These are phyloP conservation scores for Stylonectria norvegica DNA, from an alignment of 2,329 filamentous ascomycete genomes.

Conservation along the genomic window DNA sequence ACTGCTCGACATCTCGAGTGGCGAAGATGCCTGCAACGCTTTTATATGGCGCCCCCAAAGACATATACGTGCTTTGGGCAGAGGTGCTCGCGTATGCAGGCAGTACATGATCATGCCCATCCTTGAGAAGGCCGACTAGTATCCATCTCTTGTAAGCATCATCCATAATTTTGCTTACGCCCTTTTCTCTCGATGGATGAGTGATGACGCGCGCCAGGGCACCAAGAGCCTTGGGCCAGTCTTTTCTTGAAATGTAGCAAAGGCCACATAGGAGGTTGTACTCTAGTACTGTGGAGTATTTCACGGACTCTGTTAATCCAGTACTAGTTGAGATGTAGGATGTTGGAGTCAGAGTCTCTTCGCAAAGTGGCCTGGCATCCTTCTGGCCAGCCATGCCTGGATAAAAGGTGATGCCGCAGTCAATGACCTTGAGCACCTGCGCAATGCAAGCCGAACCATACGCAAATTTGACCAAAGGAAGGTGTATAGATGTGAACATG, in stretches of 20 bases:
- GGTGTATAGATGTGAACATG: constrained; percentile 63
- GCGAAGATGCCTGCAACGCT: constrained; percentile 68
- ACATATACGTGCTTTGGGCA: constrained; percentile 55
- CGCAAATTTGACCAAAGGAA: constrained; percentile 56
- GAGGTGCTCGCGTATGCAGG: constrained; percentile 54
- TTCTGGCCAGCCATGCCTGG: constrained; percentile 44
- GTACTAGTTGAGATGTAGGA: constrained; percentile 59
- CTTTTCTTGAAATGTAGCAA: constrained; percentile 57
- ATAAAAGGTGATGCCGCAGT: constrained; percentile 64
- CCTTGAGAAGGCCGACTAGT: constrained; percentile 67
- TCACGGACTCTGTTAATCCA: constrained; percentile 55
- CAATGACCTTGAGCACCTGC: constrained; percentile 57
- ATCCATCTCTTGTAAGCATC: constrained; percentile 93
- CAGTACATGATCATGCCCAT: constrained; percentile 55
- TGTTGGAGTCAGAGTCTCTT: constrained; percentile 42
- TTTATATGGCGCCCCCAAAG: constrained; percentile 66
- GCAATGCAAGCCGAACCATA: constrained; percentile 52
- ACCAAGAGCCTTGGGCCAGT: constrained; percentile 61
- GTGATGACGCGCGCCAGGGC: constrained; percentile 65
- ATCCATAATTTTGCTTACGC: constrained; percentile 73
- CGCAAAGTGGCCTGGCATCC: constrained; percentile 43
- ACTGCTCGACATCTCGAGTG: constrained; percentile 47
- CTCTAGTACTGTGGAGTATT: constrained; percentile 54
- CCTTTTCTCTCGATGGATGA: constrained; percentile 60
- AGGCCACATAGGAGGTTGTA: constrained; percentile 66